Evolutionary conservation across 2,329 filamentous ascomycete genomes (phyloP).

Genomic region (Cordyceps pruinosa): DNA sequence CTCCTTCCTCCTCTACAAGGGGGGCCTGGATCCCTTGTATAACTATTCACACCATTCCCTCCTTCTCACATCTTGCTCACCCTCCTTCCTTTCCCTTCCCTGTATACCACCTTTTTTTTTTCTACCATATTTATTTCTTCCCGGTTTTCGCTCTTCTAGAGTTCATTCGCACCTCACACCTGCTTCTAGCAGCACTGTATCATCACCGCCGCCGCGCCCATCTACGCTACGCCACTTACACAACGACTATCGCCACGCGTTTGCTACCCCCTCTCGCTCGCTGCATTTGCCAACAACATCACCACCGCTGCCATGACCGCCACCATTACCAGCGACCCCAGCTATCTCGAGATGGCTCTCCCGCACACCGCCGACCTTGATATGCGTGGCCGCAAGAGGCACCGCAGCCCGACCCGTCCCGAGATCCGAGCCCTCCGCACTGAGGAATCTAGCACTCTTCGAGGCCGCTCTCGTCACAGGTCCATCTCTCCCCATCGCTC

Average conservation of each 20-base stretch:
- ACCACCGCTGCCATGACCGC: neutral
- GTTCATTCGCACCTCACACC: neutral
- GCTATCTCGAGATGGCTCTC: slow-evolving; percentile 7
- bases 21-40: neutral
- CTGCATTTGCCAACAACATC: neutral
- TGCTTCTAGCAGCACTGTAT: neutral
- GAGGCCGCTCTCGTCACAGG: slow-evolving; percentile 34
- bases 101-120: neutral
- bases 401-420: slow-evolving; percentile 30
- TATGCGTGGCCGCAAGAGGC: slow-evolving; percentile 33
- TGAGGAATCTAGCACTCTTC: slow-evolving; percentile 37
- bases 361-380: slow-evolving; percentile 4
- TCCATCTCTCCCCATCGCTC: slow-evolving; percentile 30
- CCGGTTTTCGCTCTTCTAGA: neutral
- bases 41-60: slow-evolving; percentile 9
- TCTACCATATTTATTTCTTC: neutral
- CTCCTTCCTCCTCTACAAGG: neutral
- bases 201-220: neutral
- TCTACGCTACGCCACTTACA: slow-evolving; percentile 9
- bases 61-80: neutral
- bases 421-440: slow-evolving; percentile 26
- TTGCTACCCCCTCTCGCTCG: neutral
- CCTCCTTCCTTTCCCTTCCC: neutral
- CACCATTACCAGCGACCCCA: slow-evolving; percentile 1
- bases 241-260: neutral